Base-by-base conservation (phyloP, 1,139 yeast genomes). In the Yamadazyma buinensis region DNA sequence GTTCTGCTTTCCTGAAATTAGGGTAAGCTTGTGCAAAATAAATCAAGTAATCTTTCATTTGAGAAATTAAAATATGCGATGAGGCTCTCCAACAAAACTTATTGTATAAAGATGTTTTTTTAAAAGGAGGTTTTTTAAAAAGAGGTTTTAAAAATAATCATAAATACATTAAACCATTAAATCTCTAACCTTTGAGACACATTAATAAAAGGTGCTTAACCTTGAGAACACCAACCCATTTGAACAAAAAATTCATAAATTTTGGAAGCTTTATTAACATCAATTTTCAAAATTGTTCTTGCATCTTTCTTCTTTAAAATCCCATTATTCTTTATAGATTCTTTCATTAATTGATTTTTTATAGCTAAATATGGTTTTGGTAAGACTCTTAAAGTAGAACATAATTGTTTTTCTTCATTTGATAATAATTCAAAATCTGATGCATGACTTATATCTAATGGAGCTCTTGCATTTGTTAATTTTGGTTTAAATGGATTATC, bases 351-450 rank as follows among this genome's bases (percentile, higher is more conserved):
- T n/a, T 88, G 81, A 54, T 87, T 95, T 54, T 92, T 92, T 44
- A 92, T 86, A 2, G 95, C 95, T 44, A 94, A 65, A 53, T 90
- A 92, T 2, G 97, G 95, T 55, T 92, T 92, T 10, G 99, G 98
- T 41, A 84, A 62, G 10, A 94, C 82, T 44, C 95, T 77, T 42
- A 92, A 67, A 32, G 81, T 85, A 5, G 90, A 73, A 61, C 98
- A 94, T 29, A 94, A 61, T 40, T 77, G 80, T 54, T 84, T 92
- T 55, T 92, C 99, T 42, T 85, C 96, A 18, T 80, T 77, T 2
- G 95, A 83, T 36, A 92, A 64, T 37, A 92, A 63, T 32, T 86
- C 90, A 44, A 75, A 85, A 54, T 92, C 97, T 1, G 90, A 76
- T 0, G 95, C 81, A 47, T 81, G 84, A 30, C 88, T 77, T 23